Base-by-base conservation (phyloP, 1,284 basidiomycete species). In the Calocybe gambosa region DNA sequence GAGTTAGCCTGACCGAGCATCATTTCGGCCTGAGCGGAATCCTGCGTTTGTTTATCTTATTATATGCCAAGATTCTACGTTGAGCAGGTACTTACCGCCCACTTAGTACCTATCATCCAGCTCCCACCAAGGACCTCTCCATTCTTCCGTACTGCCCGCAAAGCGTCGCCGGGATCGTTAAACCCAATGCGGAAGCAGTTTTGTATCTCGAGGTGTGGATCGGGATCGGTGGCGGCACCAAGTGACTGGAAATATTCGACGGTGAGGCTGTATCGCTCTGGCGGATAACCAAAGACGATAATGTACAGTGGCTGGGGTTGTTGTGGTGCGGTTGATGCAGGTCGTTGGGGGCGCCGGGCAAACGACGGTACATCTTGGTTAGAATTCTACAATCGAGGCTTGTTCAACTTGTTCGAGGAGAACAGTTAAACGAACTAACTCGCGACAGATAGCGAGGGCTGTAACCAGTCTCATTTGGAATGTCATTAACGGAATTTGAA, bases 41-140 rank as follows among this genome's bases (percentile, higher is more conserved):
- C 82, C 83, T 86, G 44, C 5, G 5, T 31, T 38, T 23, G 16
- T 6, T 4, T 31, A 40, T 43, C 18, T 19, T 12, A 34, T n/a
- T n/a, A n/a, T n/a, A n/a, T n/a, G n/a, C n/a, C n/a, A n/a, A n/a
- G n/a, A n/a, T n/a, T n/a, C n/a, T n/a, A n/a, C n/a, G n/a, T n/a
- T n/a, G n/a, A n/a, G n/a, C n/a, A n/a, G n/a, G n/a, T n/a, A n/a
- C 82, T 49, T 57, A 86, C 85, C 23, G 82, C 82, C 81, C 82
- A 86, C 65, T 89, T 90, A 40, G 77, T 79, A 6, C 88, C 89
- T 36, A 91, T 68, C 86, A 91, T 91, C 74, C 80, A 87, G 39
- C 70, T 74, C 1, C 86, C 85, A 15, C 75, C 69, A 10, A 91
- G 58, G 0, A 89, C 65, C 39, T 90, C 88, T 0, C 89, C 89